Evolutionary conservation across 208 protist genomes (phyloP).

Genomic region (Wallacemonas sp.): DNA sequence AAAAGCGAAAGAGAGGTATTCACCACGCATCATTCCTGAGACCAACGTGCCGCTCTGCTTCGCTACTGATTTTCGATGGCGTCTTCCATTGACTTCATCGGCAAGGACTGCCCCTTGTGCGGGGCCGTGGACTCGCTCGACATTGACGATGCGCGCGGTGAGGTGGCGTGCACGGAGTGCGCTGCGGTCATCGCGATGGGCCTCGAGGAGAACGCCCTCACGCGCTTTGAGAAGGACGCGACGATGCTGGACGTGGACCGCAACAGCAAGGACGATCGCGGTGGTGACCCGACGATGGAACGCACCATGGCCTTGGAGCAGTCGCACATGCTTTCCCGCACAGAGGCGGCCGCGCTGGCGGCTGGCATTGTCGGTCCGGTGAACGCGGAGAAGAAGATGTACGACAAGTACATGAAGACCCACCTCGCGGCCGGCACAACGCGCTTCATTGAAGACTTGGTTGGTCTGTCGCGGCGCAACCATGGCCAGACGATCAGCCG

Average conservation of each 20-base stretch:
- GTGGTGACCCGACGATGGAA: constrained; percentile 15
- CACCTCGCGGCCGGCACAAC: constrained; percentile 49
- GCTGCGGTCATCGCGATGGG: constrained; percentile 78
- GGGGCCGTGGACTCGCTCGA: constrained; percentile 72
- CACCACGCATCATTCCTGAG: no score
- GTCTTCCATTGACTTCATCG: constrained; percentile 67
- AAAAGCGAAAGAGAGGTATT: no score
- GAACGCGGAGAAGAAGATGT: constrained; percentile 3
- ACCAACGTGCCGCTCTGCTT: no score
- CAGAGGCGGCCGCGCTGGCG: constrained; percentile 32
- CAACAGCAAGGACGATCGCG: constrained; percentile 26
- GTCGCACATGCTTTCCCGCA: constrained; percentile 11
- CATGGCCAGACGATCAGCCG: constrained; percentile 35
- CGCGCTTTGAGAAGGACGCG: constrained; percentile 67
- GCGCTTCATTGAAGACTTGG: constrained; percentile 52
- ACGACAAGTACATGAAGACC: constrained; percentile 36
- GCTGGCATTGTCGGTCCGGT: constrained; percentile 26
- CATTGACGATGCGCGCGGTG: constrained; percentile 70
- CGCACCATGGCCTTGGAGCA: constrained; percentile 25
- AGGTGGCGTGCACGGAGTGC: constrained; percentile 81
- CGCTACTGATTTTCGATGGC: no score
- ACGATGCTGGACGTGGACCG: constrained; percentile 71
- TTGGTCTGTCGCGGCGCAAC: constrained; percentile 37
- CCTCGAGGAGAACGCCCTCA: constrained; percentile 70
- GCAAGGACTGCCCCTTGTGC: constrained; percentile 74